These are phyloP conservation scores for Pyricularia sp. DNA, from an alignment of 2,329 filamentous ascomycete genomes.

Conservation along the genomic window DNA sequence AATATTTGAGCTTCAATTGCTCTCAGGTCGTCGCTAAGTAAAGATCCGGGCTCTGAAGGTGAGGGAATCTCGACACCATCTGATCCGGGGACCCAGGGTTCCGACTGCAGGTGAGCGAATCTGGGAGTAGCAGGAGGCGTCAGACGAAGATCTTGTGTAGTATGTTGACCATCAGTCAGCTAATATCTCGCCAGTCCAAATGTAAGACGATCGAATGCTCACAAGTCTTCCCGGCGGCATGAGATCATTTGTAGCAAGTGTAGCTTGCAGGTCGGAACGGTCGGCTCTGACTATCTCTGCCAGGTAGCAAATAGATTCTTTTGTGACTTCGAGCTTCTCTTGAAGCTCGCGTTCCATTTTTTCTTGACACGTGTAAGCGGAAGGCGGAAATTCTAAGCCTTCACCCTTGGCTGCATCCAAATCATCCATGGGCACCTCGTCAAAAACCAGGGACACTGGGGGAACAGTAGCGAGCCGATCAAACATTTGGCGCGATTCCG, in stretches of 20 bases:
- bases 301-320: background rate
- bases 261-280: background rate
- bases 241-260: background rate
- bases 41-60: conserved; percentile 8
- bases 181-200: background rate
- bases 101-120: background rate
- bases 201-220: background rate
- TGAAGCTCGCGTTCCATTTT: background rate
- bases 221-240: background rate
- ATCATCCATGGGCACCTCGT: background rate
- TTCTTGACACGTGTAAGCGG: background rate
- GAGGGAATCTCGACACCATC: conserved; percentile 5
- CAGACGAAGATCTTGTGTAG: background rate
- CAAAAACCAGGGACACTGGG: background rate
- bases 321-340: background rate
- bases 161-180: background rate
- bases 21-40: conserved; percentile 5
- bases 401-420: background rate
- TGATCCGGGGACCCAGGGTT: background rate
- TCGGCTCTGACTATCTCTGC: background rate
- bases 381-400: background rate
- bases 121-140: conserved; percentile 1
- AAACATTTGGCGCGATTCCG: background rate
- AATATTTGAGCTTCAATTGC: background rate
- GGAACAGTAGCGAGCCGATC: background rate